Conservation (phyloP, 208 protist genomes). For the Wallacemonas collosoma region DNA sequence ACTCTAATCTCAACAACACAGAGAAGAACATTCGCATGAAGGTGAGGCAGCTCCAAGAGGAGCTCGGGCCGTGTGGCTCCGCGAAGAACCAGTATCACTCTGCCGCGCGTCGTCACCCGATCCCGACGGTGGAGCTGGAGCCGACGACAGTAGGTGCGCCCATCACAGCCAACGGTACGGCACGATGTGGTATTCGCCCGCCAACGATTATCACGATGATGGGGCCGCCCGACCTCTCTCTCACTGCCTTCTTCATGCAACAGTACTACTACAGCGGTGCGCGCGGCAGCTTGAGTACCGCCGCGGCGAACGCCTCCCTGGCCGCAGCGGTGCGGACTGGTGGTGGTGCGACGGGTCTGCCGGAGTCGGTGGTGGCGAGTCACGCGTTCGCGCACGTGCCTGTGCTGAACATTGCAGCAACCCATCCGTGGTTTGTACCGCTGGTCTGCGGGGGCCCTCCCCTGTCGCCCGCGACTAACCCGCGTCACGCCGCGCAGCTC, state of each 20-base stretch:
- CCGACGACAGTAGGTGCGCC: not conserved
- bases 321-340: slow-evolving; percentile 25
- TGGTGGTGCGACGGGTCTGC: slow-evolving; percentile 21
- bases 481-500: not conserved
- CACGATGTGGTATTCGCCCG: slow-evolving; percentile 23
- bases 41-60: slow-evolving; percentile 36
- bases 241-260: slow-evolving; percentile 66
- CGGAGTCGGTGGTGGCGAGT: slow-evolving; percentile 20
- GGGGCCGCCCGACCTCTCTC: slow-evolving; percentile 55
- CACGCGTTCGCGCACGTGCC: slow-evolving; percentile 20
- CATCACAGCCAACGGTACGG: slow-evolving; percentile 5
- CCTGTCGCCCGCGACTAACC: not conserved
- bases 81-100: slow-evolving; percentile 12
- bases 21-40: slow-evolving; percentile 40
- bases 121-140: not conserved
- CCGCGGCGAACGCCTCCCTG: slow-evolving; percentile 27
- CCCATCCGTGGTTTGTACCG: slow-evolving; percentile 64
- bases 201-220: slow-evolving; percentile 65
- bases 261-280: slow-evolving; percentile 69
- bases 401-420: slow-evolving; percentile 59
- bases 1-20: slow-evolving; percentile 49
- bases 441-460: slow-evolving; percentile 33
- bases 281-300: slow-evolving; percentile 24
- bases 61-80: slow-evolving; percentile 9
- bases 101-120: slow-evolving; percentile 6